Conservation (phyloP, 192 early-diverging fungal genomes). For the Backusella liffmaniae region DNA sequence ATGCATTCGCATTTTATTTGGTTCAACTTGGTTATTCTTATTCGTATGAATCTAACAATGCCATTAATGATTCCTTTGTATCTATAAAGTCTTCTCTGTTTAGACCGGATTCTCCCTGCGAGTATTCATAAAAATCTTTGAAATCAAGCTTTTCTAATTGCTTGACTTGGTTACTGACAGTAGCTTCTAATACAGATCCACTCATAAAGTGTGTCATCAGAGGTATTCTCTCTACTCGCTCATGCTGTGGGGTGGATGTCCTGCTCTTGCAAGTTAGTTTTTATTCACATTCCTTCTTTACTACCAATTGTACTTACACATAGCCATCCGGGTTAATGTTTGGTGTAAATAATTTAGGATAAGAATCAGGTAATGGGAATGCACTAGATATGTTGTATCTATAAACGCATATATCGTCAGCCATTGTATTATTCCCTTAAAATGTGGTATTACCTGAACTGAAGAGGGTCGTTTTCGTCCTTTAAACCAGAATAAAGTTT, state of each 20-base stretch:
- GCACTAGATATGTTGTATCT: constrained; percentile 15
- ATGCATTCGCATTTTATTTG: not conserved
- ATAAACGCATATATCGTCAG: not conserved
- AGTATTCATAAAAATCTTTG: constrained; percentile 20
- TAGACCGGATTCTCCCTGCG: constrained; percentile 17
- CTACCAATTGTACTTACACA: constrained; percentile 5
- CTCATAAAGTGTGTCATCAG: constrained; percentile 18
- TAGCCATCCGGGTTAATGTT: constrained; percentile 11
- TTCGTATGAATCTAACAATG: constrained; percentile 22
- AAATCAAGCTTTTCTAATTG: constrained; percentile 12
- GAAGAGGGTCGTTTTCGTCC: constrained; percentile 18
- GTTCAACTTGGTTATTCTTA: not conserved
- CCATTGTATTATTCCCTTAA: not conserved
- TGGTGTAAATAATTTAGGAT: constrained; percentile 20
- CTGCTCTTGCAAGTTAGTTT: not conserved
- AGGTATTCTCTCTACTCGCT: constrained; percentile 20
- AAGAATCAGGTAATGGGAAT: constrained; percentile 30
- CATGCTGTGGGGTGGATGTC: not conserved
- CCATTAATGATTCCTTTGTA: constrained; percentile 25
- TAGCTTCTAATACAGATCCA: not conserved
- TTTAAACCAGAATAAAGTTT: constrained; percentile 4
- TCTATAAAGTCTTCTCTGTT: constrained; percentile 20
- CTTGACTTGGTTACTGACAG: constrained; percentile 2
- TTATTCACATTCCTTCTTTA: not conserved
- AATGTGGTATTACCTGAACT: constrained; percentile 6